Percentiles rank a stretch among this genome's conserved stretches.
Conservation (phyloP, 768 basidiomycete genomes). For the Coprinellus micaceus region DNA sequence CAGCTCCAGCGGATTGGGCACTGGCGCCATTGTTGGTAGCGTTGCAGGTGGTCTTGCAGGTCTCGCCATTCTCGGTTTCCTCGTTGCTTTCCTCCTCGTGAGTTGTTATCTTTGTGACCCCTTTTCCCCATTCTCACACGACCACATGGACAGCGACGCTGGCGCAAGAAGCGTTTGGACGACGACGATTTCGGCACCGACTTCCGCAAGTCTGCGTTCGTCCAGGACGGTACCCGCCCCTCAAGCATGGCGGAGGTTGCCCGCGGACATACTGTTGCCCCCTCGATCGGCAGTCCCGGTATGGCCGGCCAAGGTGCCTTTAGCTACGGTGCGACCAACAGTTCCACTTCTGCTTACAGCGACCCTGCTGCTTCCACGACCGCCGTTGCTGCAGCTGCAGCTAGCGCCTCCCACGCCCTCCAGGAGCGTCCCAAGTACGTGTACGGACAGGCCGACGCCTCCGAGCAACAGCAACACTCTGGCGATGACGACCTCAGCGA, state of each 20-base stretch:
- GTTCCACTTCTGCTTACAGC: constrained; percentile 13
- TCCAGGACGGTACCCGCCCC: constrained; percentile 17
- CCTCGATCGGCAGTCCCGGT: constrained; percentile 31
- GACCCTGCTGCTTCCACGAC: constrained; percentile 6
- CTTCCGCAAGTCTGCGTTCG: constrained; percentile 27
- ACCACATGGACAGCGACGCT: constrained; percentile 31
- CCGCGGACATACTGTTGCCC: constrained; percentile 21
- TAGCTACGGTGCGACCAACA: constrained; percentile 14
- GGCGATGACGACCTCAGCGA: constrained; percentile 32
- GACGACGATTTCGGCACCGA: constrained; percentile 37
- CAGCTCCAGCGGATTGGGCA: constrained; percentile 23
- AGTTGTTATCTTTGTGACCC: constrained; percentile 11
- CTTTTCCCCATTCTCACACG: constrained; percentile 2
- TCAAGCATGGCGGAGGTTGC: constrained; percentile 20
- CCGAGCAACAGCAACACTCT: constrained; percentile 5
- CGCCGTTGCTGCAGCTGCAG: neutral
- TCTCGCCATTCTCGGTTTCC: constrained; percentile 33
- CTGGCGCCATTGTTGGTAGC: constrained; percentile 43
- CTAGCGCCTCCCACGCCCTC: neutral
- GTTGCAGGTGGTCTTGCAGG: constrained; percentile 35
- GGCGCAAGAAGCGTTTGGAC: constrained; percentile 27
- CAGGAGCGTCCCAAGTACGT: constrained; percentile 30
- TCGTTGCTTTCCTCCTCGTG: constrained; percentile 40
- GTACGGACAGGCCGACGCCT: constrained; percentile 29
- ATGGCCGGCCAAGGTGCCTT: too few relatives aligned